These are phyloP conservation scores for Kernera saxatilis DNA, from an alignment of 345 rosid species.

Conservation along the genomic window DNA sequence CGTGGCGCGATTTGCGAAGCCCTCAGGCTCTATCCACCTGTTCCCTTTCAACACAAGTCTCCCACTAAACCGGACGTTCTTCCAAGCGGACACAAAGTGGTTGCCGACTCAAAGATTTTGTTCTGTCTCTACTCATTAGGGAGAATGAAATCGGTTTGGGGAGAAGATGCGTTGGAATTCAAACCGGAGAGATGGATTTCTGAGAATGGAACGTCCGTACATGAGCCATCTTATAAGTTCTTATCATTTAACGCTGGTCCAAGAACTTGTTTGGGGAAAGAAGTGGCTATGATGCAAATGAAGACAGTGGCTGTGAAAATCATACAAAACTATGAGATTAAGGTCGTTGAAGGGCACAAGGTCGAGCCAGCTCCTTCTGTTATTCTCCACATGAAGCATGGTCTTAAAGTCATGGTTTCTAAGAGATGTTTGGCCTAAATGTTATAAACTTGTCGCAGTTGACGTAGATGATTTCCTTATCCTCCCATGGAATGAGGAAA, in stretches of 20 bases:
- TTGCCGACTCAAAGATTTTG: constrained; percentile 23
- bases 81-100: constrained; percentile 44
- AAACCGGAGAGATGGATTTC: constrained; percentile 46
- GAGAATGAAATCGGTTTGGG: constrained; percentile 42
- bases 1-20: constrained; percentile 41
- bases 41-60: constrained; percentile 36
- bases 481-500: neutral
- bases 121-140: constrained; percentile 33
- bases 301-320: constrained; percentile 41
- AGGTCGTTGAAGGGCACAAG: constrained; percentile 35
- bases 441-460: neutral
- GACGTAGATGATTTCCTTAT: constrained; percentile 1
- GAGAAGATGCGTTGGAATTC: constrained; percentile 39
- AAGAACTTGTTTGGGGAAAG: constrained; percentile 57
- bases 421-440: constrained; percentile 20
- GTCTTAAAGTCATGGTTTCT: constrained; percentile 36
- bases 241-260: constrained; percentile 61
- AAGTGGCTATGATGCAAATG: constrained; percentile 52
- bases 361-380: constrained; percentile 32
- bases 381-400: constrained; percentile 48
- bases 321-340: constrained; percentile 37
- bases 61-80: constrained; percentile 34
- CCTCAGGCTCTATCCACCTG: constrained; percentile 41
- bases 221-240: constrained; percentile 53
- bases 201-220: constrained; percentile 20